These are phyloP conservation scores for Tilletia indica DNA, from an alignment of 1,284 basidiomycete species.

Conservation along the genomic window DNA sequence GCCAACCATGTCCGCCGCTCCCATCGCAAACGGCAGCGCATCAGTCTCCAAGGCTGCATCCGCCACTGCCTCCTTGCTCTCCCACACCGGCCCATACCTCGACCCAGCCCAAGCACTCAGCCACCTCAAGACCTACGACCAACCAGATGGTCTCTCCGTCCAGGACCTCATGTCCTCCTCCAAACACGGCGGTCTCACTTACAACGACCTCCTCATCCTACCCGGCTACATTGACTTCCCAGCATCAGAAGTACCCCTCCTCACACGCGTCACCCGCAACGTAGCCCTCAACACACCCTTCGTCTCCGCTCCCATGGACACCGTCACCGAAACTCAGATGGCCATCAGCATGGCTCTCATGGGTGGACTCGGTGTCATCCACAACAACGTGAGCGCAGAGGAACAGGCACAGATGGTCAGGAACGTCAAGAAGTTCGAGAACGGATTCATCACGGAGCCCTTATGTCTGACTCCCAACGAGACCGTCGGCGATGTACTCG, in stretches of 20 bases:
- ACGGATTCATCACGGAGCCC: constrained; percentile 96
- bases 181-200: constrained; percentile 88
- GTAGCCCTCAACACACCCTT: constrained; percentile 93
- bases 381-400: constrained; percentile 88
- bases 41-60: constrained; percentile 2
- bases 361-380: constrained; percentile 96
- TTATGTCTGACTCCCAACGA: constrained; percentile 72
- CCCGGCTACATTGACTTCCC: constrained; percentile 97
- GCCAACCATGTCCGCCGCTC: not conserved
- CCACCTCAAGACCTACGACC: constrained; percentile 63
- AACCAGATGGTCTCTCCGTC: constrained; percentile 82
- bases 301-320: constrained; percentile 98
- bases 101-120: constrained; percentile 41
- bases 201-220: constrained; percentile 64
- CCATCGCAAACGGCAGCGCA: not conserved
- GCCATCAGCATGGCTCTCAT: constrained; percentile 68
- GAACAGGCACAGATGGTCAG: constrained; percentile 95
- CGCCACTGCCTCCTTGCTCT: not conserved
- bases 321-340: constrained; percentile 96
- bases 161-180: constrained; percentile 85
- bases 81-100: constrained; percentile 24
- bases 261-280: constrained; percentile 85
- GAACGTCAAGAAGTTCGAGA: constrained; percentile 90
- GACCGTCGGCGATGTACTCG: constrained; percentile 83
- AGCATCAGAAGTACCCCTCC: constrained; percentile 75